These are phyloP conservation scores for Verticillium zaregamsianum DNA, from an alignment of 2,329 filamentous ascomycete species.

Conservation along the genomic window DNA sequence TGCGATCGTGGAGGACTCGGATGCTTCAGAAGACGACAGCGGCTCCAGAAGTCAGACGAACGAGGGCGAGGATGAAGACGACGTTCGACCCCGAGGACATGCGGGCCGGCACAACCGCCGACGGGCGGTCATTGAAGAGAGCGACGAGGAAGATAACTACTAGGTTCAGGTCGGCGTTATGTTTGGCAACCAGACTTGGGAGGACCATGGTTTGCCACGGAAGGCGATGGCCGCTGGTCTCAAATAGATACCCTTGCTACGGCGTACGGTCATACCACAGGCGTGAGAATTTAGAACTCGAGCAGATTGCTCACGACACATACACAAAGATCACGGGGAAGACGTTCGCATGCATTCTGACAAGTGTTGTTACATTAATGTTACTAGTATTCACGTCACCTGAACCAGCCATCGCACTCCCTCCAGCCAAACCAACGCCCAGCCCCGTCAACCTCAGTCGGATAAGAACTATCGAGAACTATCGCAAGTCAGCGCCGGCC, in stretches of 20 bases:
- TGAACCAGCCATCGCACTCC: not conserved
- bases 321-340: not conserved
- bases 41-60: not conserved
- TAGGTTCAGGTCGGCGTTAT: not conserved
- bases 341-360: not conserved
- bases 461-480: not conserved
- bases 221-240: not conserved
- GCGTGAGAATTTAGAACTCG: not conserved
- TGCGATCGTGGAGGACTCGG: conserved; percentile 13
- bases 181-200: not conserved
- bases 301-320: not conserved
- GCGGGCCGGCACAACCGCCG: conserved; percentile 6
- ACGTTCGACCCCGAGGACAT: not conserved
- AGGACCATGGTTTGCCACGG: not conserved
- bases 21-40: conserved; percentile 4
- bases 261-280: not conserved
- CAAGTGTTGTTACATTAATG: not conserved
- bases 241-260: not conserved
- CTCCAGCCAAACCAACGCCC: not conserved
- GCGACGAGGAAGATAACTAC: conserved; percentile 21
- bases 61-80: conserved; percentile 5
- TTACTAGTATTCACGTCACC: not conserved
- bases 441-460: not conserved
- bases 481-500: not conserved
- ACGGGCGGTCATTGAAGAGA: conserved; percentile 9